Percentiles rank a stretch among this genome's conserved stretches.
phyloP scores from a whole-genome alignment of 2,329 filamentous ascomycete genomes.

The Penicillium janthinellum region DNA sequence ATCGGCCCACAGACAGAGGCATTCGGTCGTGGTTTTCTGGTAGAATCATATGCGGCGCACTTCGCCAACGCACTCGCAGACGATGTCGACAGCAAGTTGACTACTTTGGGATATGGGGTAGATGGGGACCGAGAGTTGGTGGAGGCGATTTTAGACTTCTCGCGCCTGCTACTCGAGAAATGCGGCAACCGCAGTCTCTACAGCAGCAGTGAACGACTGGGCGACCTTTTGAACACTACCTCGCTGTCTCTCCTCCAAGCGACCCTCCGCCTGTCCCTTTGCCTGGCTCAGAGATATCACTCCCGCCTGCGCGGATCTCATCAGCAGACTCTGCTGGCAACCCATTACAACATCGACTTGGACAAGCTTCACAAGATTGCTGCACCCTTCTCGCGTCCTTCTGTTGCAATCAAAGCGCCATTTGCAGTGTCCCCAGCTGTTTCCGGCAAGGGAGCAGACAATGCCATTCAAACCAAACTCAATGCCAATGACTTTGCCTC shows the following conservation, averaged over 20 bases:
- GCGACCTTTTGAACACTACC: slow-evolving; percentile 84
- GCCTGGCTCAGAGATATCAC: slow-evolving; percentile 89
- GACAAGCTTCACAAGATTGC: slow-evolving; percentile 85
- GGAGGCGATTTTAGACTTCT: slow-evolving; percentile 80
- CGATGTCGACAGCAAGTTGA: slow-evolving; percentile 57
- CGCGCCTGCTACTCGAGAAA: slow-evolving; percentile 83
- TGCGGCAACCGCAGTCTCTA: slow-evolving; percentile 97
- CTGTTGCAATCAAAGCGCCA: slow-evolving; percentile 53
- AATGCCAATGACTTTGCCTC: slow-evolving; percentile 83
- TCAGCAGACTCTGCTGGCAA: slow-evolving; percentile 72
- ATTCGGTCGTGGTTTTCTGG: slow-evolving; percentile 57
- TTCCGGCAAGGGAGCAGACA: slow-evolving; percentile 75
- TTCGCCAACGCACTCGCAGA: slow-evolving; percentile 57
- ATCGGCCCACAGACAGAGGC: slow-evolving; percentile 77
- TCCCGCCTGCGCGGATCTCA: slow-evolving; percentile 78
- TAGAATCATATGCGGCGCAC: slow-evolving; percentile 59
- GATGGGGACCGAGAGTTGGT: slow-evolving; percentile 82
- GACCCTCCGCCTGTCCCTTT: slow-evolving; percentile 77
- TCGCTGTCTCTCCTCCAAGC: slow-evolving; percentile 75
- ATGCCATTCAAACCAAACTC: slow-evolving; percentile 55
- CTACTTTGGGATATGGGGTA: slow-evolving; percentile 63
- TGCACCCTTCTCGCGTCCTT: slow-evolving; percentile 76
- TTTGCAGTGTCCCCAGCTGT: slow-evolving; percentile 56
- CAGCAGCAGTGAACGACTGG: slow-evolving; percentile 86
- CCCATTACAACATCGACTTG: slow-evolving; percentile 74